Evolutionary conservation across 306 rosid species (phyloP).

Genomic region (Medicago lupulina): DNA sequence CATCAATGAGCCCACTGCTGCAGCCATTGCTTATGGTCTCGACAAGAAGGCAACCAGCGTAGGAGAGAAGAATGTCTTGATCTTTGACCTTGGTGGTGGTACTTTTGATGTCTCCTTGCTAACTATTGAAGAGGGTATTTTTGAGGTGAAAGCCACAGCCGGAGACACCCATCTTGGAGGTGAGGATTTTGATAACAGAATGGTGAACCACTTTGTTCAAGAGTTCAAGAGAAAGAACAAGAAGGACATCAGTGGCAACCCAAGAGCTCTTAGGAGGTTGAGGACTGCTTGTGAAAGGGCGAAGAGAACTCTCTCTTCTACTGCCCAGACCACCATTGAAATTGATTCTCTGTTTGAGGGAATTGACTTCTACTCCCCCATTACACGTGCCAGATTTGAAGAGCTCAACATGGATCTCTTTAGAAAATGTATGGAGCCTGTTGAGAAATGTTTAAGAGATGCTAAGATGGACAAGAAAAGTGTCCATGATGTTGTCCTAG

Average conservation of each 20-base stretch:
- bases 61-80: slow-evolving; percentile 74
- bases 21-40: slow-evolving; percentile 76
- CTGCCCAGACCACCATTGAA: slow-evolving; percentile 52
- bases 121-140: slow-evolving; percentile 77
- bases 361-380: slow-evolving; percentile 66
- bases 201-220: slow-evolving; percentile 71
- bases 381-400: slow-evolving; percentile 74
- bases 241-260: slow-evolving; percentile 72
- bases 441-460: slow-evolving; percentile 73
- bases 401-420: slow-evolving; percentile 75
- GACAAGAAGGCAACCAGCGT: slow-evolving; percentile 81
- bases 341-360: slow-evolving; percentile 68
- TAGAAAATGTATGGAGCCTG: slow-evolving; percentile 73
- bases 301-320: slow-evolving; percentile 48
- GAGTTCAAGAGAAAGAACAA: slow-evolving; percentile 77
- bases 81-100: slow-evolving; percentile 74
- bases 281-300: slow-evolving; percentile 57
- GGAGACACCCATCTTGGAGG: slow-evolving; percentile 82
- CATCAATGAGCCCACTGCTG: slow-evolving; percentile 66
- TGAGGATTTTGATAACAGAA: slow-evolving; percentile 52
- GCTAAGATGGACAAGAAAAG: slow-evolving; percentile 76
- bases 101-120: slow-evolving; percentile 65
- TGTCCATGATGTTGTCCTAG: slow-evolving; percentile 68
- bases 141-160: slow-evolving; percentile 78
- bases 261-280: slow-evolving; percentile 70